Percentiles rank a stretch among this genome's conserved stretches.
Evolutionary conservation across 176 grass and related monocot species (phyloP).

Genomic region (Secale cereale): DNA sequence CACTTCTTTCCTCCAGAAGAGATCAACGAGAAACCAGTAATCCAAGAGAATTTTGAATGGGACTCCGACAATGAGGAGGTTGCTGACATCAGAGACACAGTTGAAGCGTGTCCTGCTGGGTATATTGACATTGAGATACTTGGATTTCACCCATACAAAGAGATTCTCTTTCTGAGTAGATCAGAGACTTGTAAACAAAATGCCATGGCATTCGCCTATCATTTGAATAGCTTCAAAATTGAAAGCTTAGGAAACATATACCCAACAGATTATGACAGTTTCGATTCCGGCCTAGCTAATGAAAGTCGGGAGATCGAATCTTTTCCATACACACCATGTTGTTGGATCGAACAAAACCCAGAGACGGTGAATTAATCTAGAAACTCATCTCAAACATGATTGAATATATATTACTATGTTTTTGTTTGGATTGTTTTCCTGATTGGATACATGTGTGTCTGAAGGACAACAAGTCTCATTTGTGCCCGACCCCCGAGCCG

Average conservation of each 20-base stretch:
- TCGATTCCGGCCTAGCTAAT: not conserved
- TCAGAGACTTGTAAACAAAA: not conserved
- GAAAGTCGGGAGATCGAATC: not conserved
- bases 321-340: not conserved
- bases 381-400: not conserved
- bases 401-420: not conserved
- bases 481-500: too few relatives aligned
- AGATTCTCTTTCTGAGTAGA: not conserved
- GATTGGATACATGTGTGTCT: not conserved
- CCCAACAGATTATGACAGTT: not conserved
- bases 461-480: too few relatives aligned
- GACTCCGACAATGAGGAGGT: not conserved
- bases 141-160: conserved; percentile 9
- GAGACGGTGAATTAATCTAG: not conserved
- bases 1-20: not conserved
- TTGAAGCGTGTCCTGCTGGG: accelerated
- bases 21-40: not conserved
- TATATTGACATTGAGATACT: not conserved
- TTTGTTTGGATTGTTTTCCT: not conserved
- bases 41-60: not conserved
- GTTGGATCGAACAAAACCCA: not conserved
- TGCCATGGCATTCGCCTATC: not conserved
- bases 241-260: not conserved
- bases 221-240: not conserved
- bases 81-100: not conserved